Base-by-base conservation (phyloP, 805 yeast genomes). In the Myxozyma mucilagina region DNA sequence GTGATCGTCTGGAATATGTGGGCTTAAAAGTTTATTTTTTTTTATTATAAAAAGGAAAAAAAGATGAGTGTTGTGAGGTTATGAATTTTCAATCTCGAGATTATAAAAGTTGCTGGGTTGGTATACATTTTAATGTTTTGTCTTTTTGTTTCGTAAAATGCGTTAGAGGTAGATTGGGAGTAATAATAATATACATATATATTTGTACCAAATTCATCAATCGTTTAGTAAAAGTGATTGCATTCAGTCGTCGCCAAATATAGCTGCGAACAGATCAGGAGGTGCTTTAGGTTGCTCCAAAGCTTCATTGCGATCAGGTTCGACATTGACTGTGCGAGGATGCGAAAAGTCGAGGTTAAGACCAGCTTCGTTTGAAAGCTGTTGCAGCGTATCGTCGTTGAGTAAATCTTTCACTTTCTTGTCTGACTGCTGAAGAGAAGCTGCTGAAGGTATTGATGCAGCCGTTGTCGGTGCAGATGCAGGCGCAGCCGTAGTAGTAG, bases 271-370 rank as follows among this genome's bases (percentile, higher is more conserved):
- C 36, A 69, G 50, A 41, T 69, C 71, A 1, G 20, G 18, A 6
- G 71, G 65, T 5, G 72, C 70, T 31, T 53, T 57, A n/a, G 38
- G 48, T 24, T 51, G 32, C 36, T 63, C 69, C 45, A 67, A 43
- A 11, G 69, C 65, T 8, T 51, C 61, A 38, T 65, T 67, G 10
- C 18, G 53, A 7, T 67, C 70, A 13, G 67, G 47, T 7, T 60
- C 36, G 35, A 64, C 44, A 10, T 31, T 20, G 16, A 36, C 42
- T 14, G 39, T n/a, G 31, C 38, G 56, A n/a, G 11, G 45, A n/a
- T 47, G 53, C n/a, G 16, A 43, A 14, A 48, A 32, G 29, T 54
- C 44, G 11, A 36, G 43, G 16, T 34, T 32, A 9, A 60, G n/a
- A 24, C 56, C 42, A 20, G 64, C 58, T 18, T 41, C 56, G 31